Base-by-base conservation (phyloP, 176 grass and related monocot species). In the Ampelocalamus luodianensis region DNA sequence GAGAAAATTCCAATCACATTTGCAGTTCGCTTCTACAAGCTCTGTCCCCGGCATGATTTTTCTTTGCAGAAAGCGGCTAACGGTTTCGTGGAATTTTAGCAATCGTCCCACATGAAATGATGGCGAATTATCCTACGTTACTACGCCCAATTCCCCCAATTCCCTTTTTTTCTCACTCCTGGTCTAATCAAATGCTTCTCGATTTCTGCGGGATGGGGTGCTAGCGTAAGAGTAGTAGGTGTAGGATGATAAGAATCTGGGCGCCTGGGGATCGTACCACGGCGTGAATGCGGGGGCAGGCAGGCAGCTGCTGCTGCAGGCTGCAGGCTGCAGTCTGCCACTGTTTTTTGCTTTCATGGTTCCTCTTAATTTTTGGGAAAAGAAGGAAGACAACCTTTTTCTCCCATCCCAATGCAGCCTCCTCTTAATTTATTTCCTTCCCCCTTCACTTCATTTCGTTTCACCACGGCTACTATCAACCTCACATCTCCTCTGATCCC, bases 361-460 rank as follows among this genome's bases (percentile, higher is more conserved):
- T 70, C 10, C 86, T n/a, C n/a, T n/a, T n/a, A 91, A 70, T 88
- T 91, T 91, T 91, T 88, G 89, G 80, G 81, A 88, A 91, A 88
- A 88, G 76, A 71, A 91, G 54, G 36, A 91, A 54, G 81, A 63
- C 85, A 80, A 81, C 85, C 85, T 91, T 89, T 76, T 53, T 69
- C 85, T 88, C 81, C 71, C 89, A 91, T 91, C 89, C 85, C 89
- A 77, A 91, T 91, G 89, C 56, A 43, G 26, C 43, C 49, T 66
- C 53, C 32, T 78, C 16, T 72, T 66, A 61, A 67, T 27, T 61
- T 49, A 66, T 22, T 67, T 9, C 71, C 37, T 13, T 4, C 11
- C 37, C 40, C 27, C 22, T 29, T 34, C 32, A 34, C 72, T 40
- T 29, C 77, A 9, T 65, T 83, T 24, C 50, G 20, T 79, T 55